Percentiles rank a stretch among this genome's conserved stretches.
Evolutionary conservation across 2,329 filamentous ascomycete genomes (phyloP).

Genomic region (Alternaria dauci): DNA sequence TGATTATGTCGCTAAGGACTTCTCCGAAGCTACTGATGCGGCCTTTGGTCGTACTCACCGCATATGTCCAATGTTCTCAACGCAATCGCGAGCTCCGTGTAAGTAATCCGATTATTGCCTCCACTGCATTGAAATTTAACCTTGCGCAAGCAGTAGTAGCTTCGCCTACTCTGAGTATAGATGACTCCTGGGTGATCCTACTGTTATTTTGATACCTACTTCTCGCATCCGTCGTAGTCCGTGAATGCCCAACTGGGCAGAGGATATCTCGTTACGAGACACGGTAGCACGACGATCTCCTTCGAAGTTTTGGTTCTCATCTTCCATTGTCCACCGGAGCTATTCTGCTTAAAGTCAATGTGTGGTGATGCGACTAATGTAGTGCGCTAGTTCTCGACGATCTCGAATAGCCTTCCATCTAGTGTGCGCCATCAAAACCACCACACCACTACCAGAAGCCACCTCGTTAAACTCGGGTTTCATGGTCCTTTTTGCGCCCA

Average conservation of each 20-base stretch:
- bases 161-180: not conserved
- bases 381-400: not conserved
- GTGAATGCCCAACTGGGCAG: not conserved
- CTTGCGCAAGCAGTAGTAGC: not conserved
- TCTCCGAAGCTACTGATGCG: not conserved
- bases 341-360: not conserved
- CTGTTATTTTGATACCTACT: not conserved
- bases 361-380: not conserved
- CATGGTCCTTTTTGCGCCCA: constrained; percentile 1
- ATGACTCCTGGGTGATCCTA: not conserved
- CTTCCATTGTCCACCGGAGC: not conserved
- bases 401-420: constrained; percentile 1
- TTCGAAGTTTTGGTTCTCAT: not conserved
- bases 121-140: not conserved
- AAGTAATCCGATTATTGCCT: not conserved
- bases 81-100: not conserved
- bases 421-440: constrained; percentile 3
- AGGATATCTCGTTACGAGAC: not conserved
- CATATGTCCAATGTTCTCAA: not conserved
- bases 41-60: not conserved
- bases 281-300: not conserved
- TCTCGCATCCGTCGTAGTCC: not conserved
- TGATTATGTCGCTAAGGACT: not conserved
- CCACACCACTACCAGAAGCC: constrained; percentile 4
- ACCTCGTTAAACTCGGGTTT: not conserved